Percentiles rank a stretch among this genome's conserved stretches.
Evolutionary conservation across 495 filamentous ascomycete genomes (phyloP).

Genomic region (Talaromyces borbonicus): DNA sequence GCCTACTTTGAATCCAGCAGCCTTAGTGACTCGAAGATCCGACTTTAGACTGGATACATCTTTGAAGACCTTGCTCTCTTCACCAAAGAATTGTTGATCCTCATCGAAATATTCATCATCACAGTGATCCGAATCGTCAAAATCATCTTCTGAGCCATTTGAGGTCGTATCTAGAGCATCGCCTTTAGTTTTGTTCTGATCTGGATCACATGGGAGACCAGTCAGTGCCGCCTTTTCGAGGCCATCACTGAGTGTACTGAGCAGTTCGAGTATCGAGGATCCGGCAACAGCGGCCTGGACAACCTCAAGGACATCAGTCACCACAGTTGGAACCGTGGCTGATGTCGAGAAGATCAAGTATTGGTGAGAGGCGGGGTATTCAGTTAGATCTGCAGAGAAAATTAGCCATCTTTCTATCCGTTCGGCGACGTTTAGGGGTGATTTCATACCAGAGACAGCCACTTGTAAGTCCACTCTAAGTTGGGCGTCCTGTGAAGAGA

Average conservation of each 20-base stretch:
- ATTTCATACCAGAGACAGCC: conserved; percentile 42
- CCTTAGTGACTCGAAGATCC: conserved; percentile 53
- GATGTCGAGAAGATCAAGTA: conserved; percentile 51
- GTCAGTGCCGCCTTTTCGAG: conserved; percentile 22
- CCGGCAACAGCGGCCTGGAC: conserved; percentile 20
- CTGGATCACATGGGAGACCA: conserved; percentile 7
- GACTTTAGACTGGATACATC: conserved; percentile 33
- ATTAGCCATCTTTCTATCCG: conserved; percentile 3
- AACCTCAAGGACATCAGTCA: conserved; percentile 38
- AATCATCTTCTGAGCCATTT: conserved; percentile 13
- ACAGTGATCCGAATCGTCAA: conserved; percentile 18
- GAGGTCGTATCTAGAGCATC: conserved; percentile 4
- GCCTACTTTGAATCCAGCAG: conserved; percentile 69
- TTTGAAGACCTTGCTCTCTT: conserved; percentile 14
- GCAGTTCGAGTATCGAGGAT: conserved; percentile 20
- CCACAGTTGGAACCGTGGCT: conserved; percentile 32
- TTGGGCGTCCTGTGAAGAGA: conserved; percentile 12
- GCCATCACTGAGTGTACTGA: conserved; percentile 27
- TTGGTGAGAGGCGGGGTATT: conserved; percentile 54
- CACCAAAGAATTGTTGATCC: conserved; percentile 20
- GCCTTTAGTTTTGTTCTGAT: background rate
- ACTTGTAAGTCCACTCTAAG: conserved; percentile 39
- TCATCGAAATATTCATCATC: conserved; percentile 26
- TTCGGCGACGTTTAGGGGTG: background rate
- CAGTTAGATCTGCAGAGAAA: conserved; percentile 38